These are phyloP conservation scores for Hericium rajendrae DNA, from an alignment of 768 basidiomycete species.

Conservation along the genomic window DNA sequence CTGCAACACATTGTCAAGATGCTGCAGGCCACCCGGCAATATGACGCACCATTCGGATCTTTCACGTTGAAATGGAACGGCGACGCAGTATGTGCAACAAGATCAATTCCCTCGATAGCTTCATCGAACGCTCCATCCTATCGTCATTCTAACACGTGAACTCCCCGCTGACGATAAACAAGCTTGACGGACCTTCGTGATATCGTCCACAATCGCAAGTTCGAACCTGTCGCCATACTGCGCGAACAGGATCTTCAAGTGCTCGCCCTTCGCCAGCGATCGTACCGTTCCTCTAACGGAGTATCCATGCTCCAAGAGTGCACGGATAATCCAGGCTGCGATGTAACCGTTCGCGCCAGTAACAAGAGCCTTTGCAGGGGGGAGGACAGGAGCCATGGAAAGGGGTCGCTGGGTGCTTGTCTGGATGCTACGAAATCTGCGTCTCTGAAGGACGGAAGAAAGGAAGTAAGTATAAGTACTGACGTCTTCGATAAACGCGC, in stretches of 20 bases:
- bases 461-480: no score
- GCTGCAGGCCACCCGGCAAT: not conserved
- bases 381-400: not conserved
- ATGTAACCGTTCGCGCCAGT: slow-evolving; percentile 10
- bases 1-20: not conserved
- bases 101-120: slow-evolving; percentile 34
- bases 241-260: slow-evolving; percentile 29
- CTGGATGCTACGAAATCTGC: no score
- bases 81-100: slow-evolving; percentile 27
- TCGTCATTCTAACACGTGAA: not conserved
- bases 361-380: slow-evolving; percentile 3
- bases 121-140: slow-evolving; percentile 30
- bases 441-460: no score
- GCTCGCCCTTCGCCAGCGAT: slow-evolving; percentile 30
- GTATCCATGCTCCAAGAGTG: slow-evolving; percentile 30
- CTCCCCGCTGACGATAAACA: not conserved
- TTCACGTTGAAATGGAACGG: slow-evolving; percentile 21
- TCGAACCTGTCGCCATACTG: slow-evolving; percentile 27
- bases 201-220: slow-evolving; percentile 37
- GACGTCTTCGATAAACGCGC: no score
- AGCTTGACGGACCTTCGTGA: slow-evolving; percentile 25
- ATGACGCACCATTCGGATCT: slow-evolving; percentile 11
- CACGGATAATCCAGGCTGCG: slow-evolving; percentile 22
- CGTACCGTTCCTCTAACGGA: slow-evolving; percentile 35
- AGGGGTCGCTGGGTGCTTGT: no score